Conservation (phyloP, 345 rosid genomes). For the Draba incana region DNA sequence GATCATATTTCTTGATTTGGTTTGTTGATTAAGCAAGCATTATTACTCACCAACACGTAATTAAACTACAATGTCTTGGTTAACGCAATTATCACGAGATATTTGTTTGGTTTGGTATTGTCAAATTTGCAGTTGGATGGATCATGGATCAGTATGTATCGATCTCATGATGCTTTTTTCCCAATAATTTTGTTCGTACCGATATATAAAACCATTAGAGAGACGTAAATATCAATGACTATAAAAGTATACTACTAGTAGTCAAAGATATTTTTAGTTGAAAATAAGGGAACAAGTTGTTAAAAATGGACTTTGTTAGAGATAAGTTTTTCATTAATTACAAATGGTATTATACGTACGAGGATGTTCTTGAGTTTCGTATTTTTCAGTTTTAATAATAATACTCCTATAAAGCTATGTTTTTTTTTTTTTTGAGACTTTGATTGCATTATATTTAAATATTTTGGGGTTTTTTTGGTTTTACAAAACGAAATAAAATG, state of each 20-base stretch:
- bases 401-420: too few species aligned
- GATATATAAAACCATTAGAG: too few species aligned
- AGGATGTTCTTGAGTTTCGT: neutral
- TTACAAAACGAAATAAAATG: too few species aligned
- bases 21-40: conserved; percentile 25
- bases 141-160: neutral
- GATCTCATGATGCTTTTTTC: neutral
- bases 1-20: conserved; percentile 31
- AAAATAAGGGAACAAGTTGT: too few species aligned
- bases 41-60: conserved; percentile 26
- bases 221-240: too few species aligned
- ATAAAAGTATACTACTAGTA: too few species aligned
- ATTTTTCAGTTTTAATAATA: neutral
- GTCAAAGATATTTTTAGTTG: too few species aligned
- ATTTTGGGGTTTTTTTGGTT: too few species aligned
- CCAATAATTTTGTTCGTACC: neutral
- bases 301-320: neutral
- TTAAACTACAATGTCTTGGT: conserved; percentile 9
- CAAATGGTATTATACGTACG: conserved; percentile 12
- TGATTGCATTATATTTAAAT: too few species aligned
- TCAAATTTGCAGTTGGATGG: neutral
- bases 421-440: too few species aligned
- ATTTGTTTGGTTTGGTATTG: conserved; percentile 9
- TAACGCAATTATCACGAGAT: neutral
- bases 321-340: neutral